phyloP scores from a whole-genome alignment of 495 filamentous ascomycete species.

The Pseudotulostoma volvatum region DNA sequence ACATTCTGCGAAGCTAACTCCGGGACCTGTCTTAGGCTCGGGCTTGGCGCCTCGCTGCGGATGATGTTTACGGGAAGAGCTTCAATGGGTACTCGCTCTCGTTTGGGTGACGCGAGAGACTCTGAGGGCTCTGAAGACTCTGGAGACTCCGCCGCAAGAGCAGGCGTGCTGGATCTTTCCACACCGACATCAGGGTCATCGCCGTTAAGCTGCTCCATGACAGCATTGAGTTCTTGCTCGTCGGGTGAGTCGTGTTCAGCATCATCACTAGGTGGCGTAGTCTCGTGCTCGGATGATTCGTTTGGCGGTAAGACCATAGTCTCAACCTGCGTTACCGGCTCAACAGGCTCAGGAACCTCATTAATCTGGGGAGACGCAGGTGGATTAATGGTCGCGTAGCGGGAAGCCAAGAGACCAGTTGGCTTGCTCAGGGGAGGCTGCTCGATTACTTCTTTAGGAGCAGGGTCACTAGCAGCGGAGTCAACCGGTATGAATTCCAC shows the following conservation, averaged over 20 bases:
- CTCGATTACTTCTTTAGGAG: conserved; percentile 9
- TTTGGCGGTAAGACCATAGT: too few species aligned
- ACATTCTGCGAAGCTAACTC: conserved; percentile 28
- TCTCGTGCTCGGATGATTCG: conserved; percentile 8
- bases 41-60: conserved; percentile 57
- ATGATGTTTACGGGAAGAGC: conserved; percentile 36
- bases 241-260: conserved; percentile 33
- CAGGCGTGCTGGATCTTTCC: conserved; percentile 38
- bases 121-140: conserved; percentile 12
- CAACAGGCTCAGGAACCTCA: conserved; percentile 2
- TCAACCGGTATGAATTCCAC: conserved; percentile 28
- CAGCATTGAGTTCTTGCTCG: conserved; percentile 66
- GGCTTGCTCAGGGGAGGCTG: conserved; percentile 11
- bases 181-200: conserved; percentile 55
- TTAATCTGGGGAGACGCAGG: conserved; percentile 10
- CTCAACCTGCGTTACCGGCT: background rate
- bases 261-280: background rate
- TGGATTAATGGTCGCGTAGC: conserved; percentile 19
- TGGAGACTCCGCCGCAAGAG: conserved; percentile 21
- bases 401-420: conserved; percentile 24
- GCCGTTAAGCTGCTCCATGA: conserved; percentile 69
- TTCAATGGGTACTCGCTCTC: conserved; percentile 38
- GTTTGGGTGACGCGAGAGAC: conserved; percentile 15
- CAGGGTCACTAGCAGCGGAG: conserved; percentile 26
- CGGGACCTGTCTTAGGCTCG: conserved; percentile 47